phyloP scores from a whole-genome alignment of 2,329 filamentous ascomycete genomes.

The Volutella citrinella region DNA sequence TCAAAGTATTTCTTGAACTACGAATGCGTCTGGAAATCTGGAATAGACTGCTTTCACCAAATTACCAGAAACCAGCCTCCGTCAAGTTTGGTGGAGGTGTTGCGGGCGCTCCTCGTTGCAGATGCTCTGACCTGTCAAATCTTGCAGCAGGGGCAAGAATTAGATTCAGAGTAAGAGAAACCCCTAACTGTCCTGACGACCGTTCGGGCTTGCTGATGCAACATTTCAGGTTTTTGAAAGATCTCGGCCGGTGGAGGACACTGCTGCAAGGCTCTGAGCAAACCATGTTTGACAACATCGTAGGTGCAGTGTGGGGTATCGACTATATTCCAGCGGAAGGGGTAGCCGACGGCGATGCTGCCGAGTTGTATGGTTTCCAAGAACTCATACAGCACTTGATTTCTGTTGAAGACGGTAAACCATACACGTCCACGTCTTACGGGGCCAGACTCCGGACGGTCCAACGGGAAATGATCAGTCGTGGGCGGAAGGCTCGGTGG shows the following conservation, averaged over 20 bases:
- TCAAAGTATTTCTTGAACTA: slow-evolving; percentile 7
- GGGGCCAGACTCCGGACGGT: slow-evolving; percentile 15
- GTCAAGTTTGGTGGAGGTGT: slow-evolving; percentile 7
- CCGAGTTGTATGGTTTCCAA: slow-evolving; percentile 15
- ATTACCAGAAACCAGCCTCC: slow-evolving; percentile 16
- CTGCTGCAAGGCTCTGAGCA: slow-evolving; percentile 14
- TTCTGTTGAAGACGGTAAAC: slow-evolving; percentile 7
- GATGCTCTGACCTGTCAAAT: slow-evolving; percentile 17
- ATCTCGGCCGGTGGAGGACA: slow-evolving; percentile 24
- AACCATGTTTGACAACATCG: slow-evolving; percentile 21
- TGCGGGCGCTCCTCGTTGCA: slow-evolving; percentile 17
- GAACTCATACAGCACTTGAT: slow-evolving; percentile 22
- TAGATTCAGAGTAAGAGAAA: too few species aligned
- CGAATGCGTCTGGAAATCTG: slow-evolving; percentile 9
- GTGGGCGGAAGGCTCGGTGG: background rate
- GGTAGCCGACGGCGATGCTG: slow-evolving; percentile 1
- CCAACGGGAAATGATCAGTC: slow-evolving; percentile 14
- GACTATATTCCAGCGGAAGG: background rate
- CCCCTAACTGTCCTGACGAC: too few species aligned
- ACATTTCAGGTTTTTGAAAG: slow-evolving; percentile 20
- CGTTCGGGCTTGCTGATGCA: too few species aligned
- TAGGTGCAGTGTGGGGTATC: slow-evolving; percentile 19
- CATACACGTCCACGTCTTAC: slow-evolving; percentile 1
- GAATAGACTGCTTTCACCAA: slow-evolving; percentile 13
- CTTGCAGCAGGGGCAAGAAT: too few species aligned